Percentiles rank a stretch among this genome's conserved stretches.
Conservation (phyloP, 495 filamentous ascomycete genomes). For the Lepraria neglecta region DNA sequence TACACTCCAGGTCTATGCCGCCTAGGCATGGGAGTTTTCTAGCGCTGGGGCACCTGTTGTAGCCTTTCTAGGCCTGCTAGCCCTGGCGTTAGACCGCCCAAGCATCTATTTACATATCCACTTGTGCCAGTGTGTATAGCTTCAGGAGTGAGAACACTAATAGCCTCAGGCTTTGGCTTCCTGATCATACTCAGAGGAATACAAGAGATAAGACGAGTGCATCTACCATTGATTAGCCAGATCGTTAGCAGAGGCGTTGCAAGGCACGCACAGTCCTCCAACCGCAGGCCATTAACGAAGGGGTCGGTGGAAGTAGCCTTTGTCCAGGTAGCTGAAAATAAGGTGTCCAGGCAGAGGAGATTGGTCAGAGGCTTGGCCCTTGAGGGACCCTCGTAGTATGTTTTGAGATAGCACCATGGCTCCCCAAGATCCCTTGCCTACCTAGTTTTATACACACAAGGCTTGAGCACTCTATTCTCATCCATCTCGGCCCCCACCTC, state of each 20-base stretch:
- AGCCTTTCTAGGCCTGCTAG: too few species aligned
- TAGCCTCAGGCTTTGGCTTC: not conserved
- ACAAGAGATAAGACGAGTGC: slow-evolving; percentile 13
- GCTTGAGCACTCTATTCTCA: too few species aligned
- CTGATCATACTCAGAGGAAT: not conserved
- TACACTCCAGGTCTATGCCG: too few species aligned
- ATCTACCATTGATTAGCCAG: slow-evolving; percentile 8
- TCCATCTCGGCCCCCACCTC: too few species aligned
- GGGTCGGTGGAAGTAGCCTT: slow-evolving; percentile 2
- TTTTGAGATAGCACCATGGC: slow-evolving; percentile 2
- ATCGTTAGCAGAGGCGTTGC: not conserved
- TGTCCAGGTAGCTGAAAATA: slow-evolving; percentile 10
- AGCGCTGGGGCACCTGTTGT: too few species aligned
- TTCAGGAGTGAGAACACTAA: too few species aligned
- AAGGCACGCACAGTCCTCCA: slow-evolving; percentile 12
- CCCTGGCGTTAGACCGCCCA: too few species aligned
- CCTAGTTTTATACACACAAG: too few species aligned
- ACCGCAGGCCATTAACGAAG: not conserved
- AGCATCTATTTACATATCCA: too few species aligned
- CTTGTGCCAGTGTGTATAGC: too few species aligned
- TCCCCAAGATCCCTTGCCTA: too few species aligned
- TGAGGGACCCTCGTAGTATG: slow-evolving; percentile 10
- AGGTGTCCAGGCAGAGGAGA: not conserved
- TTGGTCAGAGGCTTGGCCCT: slow-evolving; percentile 4
- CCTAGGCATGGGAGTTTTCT: too few species aligned